Evolutionary conservation across 352 stramenopile genomes (phyloP).

Genomic region (Halophytophthora batemanensis): DNA sequence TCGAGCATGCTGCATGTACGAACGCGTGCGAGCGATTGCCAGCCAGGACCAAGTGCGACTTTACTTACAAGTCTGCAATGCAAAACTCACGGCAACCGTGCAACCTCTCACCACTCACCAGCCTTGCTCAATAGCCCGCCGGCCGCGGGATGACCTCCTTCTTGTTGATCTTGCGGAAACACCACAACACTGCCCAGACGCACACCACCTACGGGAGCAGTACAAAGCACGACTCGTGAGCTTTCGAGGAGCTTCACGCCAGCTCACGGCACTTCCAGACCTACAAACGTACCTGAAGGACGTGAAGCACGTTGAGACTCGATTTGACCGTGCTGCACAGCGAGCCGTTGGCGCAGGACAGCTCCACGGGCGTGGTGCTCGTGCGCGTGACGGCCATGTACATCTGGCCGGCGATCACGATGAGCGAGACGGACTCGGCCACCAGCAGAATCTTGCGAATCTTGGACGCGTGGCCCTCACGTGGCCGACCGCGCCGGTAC

Average conservation of each 20-base stretch:
- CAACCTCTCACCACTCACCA: no score
- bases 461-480: constrained; percentile 25
- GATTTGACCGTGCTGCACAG: constrained; percentile 37
- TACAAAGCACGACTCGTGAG: no score
- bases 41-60: no score
- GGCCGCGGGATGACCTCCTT: constrained; percentile 32
- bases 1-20: no score
- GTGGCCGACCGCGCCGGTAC: constrained; percentile 8
- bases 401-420: constrained; percentile 37
- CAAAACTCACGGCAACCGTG: no score
- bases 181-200: constrained; percentile 37
- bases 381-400: constrained; percentile 37
- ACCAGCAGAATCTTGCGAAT: constrained; percentile 34
- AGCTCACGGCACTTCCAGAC: no score
- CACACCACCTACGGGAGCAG: constrained; percentile 15
- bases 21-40: no score
- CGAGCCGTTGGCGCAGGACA: constrained; percentile 59
- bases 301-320: constrained; percentile 35
- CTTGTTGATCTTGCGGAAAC: constrained; percentile 39
- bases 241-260: no score
- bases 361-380: constrained; percentile 27
- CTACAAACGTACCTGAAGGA: constrained; percentile 21
- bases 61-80: no score
- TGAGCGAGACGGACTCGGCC: constrained; percentile 22
- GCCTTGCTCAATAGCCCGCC: no score